These are phyloP conservation scores for Coemansia sp. DNA, from an alignment of 192 early-diverging fungal species.

Conservation along the genomic window DNA sequence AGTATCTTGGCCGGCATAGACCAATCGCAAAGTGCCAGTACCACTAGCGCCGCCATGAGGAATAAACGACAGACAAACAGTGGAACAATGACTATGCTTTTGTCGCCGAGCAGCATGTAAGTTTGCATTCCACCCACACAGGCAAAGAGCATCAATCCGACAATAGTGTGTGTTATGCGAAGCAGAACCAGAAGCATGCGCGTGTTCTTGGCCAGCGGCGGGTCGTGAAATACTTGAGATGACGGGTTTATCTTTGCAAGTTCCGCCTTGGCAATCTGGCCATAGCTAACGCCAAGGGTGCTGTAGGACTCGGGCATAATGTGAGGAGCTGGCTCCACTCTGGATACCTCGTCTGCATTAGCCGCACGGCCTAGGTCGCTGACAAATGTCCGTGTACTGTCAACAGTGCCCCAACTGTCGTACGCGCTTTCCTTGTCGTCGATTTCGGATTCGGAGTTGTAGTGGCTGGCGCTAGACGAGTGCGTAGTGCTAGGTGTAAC, in stretches of 20 bases:
- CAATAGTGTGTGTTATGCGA: constrained; percentile 22
- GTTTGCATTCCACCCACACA: constrained; percentile 39
- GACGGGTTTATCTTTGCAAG: constrained; percentile 3
- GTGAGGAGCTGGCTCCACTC: constrained; percentile 7
- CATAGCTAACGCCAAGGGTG: neutral
- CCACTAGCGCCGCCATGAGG: constrained; percentile 17
- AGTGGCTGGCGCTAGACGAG: constrained; percentile 6
- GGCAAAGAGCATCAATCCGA: constrained; percentile 9
- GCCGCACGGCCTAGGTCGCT: neutral
- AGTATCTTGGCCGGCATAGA: constrained; percentile 13
- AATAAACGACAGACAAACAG: constrained; percentile 42
- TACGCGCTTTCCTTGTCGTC: constrained; percentile 6
- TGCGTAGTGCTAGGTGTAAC: constrained; percentile 14
- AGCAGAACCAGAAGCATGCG: constrained; percentile 10
- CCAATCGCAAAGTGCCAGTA: constrained; percentile 44
- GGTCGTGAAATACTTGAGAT: neutral
- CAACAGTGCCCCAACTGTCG: constrained; percentile 13
- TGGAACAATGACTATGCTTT: constrained; percentile 29
- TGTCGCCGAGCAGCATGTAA: constrained; percentile 32
- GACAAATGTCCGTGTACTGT: constrained; percentile 12
- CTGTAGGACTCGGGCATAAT: constrained; percentile 19
- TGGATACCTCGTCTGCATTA: neutral
- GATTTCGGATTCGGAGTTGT: constrained; percentile 15
- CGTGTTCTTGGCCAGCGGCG: constrained; percentile 6
- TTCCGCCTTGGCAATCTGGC: neutral